Conservation (phyloP, 169 alveolate genomes). For the Plasmodium vivax region DNA sequence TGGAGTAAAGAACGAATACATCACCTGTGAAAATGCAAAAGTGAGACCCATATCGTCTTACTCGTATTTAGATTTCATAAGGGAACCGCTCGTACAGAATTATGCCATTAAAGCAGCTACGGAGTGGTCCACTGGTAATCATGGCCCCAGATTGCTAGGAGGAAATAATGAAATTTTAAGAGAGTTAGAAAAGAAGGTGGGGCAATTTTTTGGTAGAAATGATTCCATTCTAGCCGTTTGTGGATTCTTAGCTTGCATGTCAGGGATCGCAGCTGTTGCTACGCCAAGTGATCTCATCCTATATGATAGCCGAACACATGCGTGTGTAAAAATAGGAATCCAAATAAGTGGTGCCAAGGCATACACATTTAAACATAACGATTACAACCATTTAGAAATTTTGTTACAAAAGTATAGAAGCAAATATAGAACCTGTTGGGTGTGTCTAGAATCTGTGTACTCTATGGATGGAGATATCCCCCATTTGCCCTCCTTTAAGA, state of each 20-base stretch:
- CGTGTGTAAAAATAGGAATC: conserved; percentile 82
- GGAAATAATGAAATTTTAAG: conserved; percentile 82
- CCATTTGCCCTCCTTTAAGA: conserved; percentile 81
- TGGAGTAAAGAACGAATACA: conserved; percentile 75
- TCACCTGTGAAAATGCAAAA: conserved; percentile 77
- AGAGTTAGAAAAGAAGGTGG: conserved; percentile 80
- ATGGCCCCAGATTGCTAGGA: conserved; percentile 87
- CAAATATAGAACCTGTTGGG: conserved; percentile 81
- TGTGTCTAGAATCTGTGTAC: conserved; percentile 88
- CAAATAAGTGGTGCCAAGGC: conserved; percentile 81
- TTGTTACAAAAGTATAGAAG: conserved; percentile 73
- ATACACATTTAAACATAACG: conserved; percentile 82
- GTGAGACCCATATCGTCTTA: conserved; percentile 83
- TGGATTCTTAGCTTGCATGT: conserved; percentile 85
- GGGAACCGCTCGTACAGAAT: conserved; percentile 82
- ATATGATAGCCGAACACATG: conserved; percentile 81
- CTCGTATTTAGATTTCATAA: conserved; percentile 81
- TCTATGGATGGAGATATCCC: conserved; percentile 92
- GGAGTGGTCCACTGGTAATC: conserved; percentile 84
- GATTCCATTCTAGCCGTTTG: conserved; percentile 81
- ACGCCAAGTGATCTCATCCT: conserved; percentile 76
- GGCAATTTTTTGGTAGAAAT: conserved; percentile 82
- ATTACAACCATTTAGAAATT: conserved; percentile 78
- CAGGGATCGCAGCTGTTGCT: conserved; percentile 81
- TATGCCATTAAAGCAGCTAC: conserved; percentile 83